Evolutionary conservation across 192 early-diverging fungal genomes (phyloP), one percentile per base, ranked within the genome.

Genomic region (Piromyces sp.): DNA sequence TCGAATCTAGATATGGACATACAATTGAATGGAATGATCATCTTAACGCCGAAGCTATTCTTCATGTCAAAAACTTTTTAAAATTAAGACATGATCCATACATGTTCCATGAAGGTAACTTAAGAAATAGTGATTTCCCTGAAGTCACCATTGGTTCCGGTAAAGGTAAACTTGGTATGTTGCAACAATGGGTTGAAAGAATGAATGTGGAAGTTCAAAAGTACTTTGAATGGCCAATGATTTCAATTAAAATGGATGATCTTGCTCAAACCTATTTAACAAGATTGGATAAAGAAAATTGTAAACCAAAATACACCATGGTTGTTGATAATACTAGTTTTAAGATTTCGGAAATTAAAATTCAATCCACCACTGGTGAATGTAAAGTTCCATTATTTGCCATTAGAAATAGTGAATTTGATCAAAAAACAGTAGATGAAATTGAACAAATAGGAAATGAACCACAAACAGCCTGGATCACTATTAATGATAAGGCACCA

Each of bases 101-200:
- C 14, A 38, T 38, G 37, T 38, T 38, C 37, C 37, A 38, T 38
- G 37, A 38, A 38, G 37, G 37, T 38, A 38, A 38, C 14, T 38
- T 38, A 38, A 30, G 80, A 29, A 81, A 81, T 79, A 38, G 12
- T 22, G 81, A 81, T 79, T 5, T 78, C 5, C 40, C 40, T 26
- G 30, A 30, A 40, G 58, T 33, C 29, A 79, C 3, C 2, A 81
- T 81, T 28, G 31, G 15, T 26, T 9, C 38, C 2, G 81, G 9
- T 30, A 16, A 9, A 2, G 81, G 81, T 30, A 81, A 79, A 12
- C 26, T 15, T 30, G 81, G 80, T 29, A 6, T 81, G 5, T 30
- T 81, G 13, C 80, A 81, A 30, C 80, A 81, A 78, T 81, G 80
- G 81, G 30, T 33, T 79, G 81, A 81, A 51, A 51, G 42, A 51